These are phyloP conservation scores for Metarhizium album DNA, from an alignment of 2,329 filamentous ascomycete genomes.

Conservation along the genomic window DNA sequence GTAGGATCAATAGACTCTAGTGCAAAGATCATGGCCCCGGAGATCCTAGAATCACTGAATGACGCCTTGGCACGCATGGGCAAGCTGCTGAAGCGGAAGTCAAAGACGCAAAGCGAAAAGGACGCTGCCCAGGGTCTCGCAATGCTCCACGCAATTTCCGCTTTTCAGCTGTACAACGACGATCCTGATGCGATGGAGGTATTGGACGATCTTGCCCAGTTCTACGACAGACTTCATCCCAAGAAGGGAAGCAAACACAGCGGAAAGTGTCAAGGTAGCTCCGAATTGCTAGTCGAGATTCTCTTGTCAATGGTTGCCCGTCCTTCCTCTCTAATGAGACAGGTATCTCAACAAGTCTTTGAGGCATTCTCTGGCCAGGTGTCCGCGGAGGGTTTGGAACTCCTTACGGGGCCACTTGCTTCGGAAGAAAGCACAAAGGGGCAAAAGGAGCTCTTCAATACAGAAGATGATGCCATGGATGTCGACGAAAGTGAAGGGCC, in stretches of 20 bases:
- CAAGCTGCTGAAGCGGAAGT: conserved; percentile 36
- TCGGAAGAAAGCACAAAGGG: conserved; percentile 74
- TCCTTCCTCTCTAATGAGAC: conserved; percentile 72
- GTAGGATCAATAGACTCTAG: conserved; percentile 42
- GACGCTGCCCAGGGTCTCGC: conserved; percentile 53
- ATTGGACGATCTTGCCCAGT: conserved; percentile 69
- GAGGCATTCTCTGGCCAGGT: conserved; percentile 68
- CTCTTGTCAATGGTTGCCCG: conserved; percentile 82
- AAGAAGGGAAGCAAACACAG: conserved; percentile 34
- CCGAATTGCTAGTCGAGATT: conserved; percentile 74
- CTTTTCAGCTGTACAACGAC: conserved; percentile 83
- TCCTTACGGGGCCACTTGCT: conserved; percentile 56
- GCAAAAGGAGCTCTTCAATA: conserved; percentile 75
- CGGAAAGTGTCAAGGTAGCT: conserved; percentile 42
- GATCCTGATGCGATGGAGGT: conserved; percentile 78
- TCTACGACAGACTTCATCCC: conserved; percentile 55
- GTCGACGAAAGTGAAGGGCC: conserved; percentile 34
- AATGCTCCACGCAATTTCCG: conserved; percentile 71
- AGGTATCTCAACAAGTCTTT: conserved; percentile 82
- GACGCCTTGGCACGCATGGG: conserved; percentile 41
- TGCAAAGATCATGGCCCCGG: conserved; percentile 43
- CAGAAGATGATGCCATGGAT: conserved; percentile 49
- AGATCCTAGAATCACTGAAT: conserved; percentile 40
- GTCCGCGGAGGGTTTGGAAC: conserved; percentile 59
- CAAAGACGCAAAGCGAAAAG: conserved; percentile 24